Percentiles rank a stretch among this genome's conserved stretches.
Conservation (phyloP, 1,284 basidiomycete species). For the Papiliotrema fonsecae region DNA sequence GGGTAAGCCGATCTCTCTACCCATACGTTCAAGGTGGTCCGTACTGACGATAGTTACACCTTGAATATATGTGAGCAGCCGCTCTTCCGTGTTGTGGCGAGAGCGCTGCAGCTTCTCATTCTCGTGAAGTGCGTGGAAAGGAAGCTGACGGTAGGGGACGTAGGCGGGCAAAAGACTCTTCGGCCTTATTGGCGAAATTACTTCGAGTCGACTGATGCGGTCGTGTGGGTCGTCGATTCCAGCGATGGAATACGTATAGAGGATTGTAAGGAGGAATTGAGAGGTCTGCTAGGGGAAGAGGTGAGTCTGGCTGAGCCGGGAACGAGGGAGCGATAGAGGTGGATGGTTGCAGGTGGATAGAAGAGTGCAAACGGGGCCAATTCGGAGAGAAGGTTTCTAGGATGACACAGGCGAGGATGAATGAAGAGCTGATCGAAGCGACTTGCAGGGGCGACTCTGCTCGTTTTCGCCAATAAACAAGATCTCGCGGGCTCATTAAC, state of each 20-base stretch:
- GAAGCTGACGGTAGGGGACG: conserved; percentile 69
- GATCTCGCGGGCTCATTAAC: conserved; percentile 85
- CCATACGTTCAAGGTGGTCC: background rate
- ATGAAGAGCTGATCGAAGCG: conserved; percentile 56
- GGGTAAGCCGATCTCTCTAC: conserved; percentile 57
- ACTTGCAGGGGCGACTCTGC: conserved; percentile 84
- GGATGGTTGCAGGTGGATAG: too few relatives aligned
- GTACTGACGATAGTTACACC: conserved; percentile 61
- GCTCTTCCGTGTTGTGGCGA: too few relatives aligned
- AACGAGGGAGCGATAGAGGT: too few relatives aligned
- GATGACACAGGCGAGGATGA: too few relatives aligned
- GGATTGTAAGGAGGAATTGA: conserved; percentile 84
- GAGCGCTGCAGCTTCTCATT: too few relatives aligned
- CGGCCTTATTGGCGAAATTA: conserved; percentile 99
- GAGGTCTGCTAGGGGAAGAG: conserved; percentile 81
- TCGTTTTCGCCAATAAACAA: conserved; percentile 99
- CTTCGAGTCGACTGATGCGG: conserved; percentile 96
- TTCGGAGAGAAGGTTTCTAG: too few relatives aligned
- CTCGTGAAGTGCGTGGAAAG: background rate
- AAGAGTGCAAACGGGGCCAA: too few relatives aligned
- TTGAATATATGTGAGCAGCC: conserved; percentile 77
- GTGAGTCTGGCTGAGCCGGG: conserved; percentile 56
- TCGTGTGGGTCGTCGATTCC: conserved; percentile 99
- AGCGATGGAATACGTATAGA: conserved; percentile 80
- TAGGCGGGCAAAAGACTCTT: conserved; percentile 91